These are phyloP conservation scores for Apostasia ramifera DNA, from an alignment of 106 monocot genomes.

Conservation along the genomic window DNA sequence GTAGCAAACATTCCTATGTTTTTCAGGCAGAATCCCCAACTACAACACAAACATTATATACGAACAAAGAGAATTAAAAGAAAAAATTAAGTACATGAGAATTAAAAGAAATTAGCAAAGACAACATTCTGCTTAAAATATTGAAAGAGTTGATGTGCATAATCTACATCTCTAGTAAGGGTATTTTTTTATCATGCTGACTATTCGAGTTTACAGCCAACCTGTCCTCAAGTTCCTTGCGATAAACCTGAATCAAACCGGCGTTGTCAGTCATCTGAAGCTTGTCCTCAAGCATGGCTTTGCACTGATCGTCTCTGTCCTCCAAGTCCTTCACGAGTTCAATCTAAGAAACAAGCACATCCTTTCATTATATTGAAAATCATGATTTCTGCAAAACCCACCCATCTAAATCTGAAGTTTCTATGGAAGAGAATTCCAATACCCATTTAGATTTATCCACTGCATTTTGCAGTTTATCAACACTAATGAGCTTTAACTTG, in stretches of 20 bases:
- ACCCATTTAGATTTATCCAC: not conserved
- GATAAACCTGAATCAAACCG: slow-evolving; percentile 82
- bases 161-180: not conserved
- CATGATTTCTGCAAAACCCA: no score
- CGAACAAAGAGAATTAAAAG: no score
- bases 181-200: not conserved
- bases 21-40: no score
- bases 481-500: not conserved
- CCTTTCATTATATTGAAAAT: no score
- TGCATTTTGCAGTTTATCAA: not conserved
- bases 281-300: slow-evolving; percentile 54
- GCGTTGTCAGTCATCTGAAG: slow-evolving; percentile 53
- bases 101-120: no score
- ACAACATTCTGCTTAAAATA: no score
- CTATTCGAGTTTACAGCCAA: slow-evolving; percentile 15
- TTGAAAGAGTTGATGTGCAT: not conserved
- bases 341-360: slow-evolving; percentile 26
- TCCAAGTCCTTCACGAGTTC: slow-evolving; percentile 49
- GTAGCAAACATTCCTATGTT: no score
- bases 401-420: not conserved
- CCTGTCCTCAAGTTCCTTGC: slow-evolving; percentile 59
- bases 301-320: slow-evolving; percentile 54
- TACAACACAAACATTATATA: no score
- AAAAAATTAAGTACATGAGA: no score
- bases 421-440: not conserved